Percentiles rank a stretch among this genome's conserved stretches.
Conservation (phyloP, 345 rosid species). For the Lepidium aucheri region DNA sequence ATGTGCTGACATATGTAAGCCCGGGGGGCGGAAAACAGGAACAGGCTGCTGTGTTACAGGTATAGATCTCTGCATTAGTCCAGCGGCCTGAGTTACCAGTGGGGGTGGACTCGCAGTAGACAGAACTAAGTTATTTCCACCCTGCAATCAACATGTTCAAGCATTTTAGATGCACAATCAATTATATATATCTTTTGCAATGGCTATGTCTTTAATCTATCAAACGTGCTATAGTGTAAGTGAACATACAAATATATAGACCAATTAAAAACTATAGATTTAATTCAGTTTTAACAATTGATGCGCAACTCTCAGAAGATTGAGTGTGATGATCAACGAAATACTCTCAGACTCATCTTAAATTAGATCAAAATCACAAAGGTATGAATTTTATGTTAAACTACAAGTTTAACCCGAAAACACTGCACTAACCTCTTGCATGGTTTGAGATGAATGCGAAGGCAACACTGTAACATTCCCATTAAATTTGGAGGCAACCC, state of each 20-base stretch:
- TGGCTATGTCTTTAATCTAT: not conserved
- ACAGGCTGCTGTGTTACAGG: conserved; percentile 74
- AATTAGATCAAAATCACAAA: not conserved
- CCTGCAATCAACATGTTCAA: conserved; percentile 41
- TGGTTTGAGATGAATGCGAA: conserved; percentile 65
- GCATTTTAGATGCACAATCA: conserved; percentile 10
- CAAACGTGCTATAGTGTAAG: too few species aligned
- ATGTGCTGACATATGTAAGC: conserved; percentile 63
- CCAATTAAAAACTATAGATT: too few species aligned
- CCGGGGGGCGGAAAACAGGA: conserved; percentile 77
- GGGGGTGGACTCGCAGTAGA: conserved; percentile 66
- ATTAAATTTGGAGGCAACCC: conserved; percentile 68
- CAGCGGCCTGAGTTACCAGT: conserved; percentile 72
- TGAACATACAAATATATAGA: too few species aligned
- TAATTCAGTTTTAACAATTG: too few species aligned
- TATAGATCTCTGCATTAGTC: conserved; percentile 73
- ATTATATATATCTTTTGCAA: not conserved
- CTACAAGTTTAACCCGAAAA: not conserved
- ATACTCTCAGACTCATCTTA: not conserved
- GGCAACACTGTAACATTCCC: conserved; percentile 66
- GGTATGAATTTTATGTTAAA: not conserved
- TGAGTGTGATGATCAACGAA: not conserved
- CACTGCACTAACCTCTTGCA: conserved; percentile 61
- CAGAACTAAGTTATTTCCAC: conserved; percentile 56
- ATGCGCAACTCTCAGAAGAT: not conserved